Percentiles rank a stretch among this genome's conserved stretches.
These are phyloP conservation scores for Pythium phragmiticola DNA, from an alignment of 352 stramenopile genomes.

Conservation along the genomic window DNA sequence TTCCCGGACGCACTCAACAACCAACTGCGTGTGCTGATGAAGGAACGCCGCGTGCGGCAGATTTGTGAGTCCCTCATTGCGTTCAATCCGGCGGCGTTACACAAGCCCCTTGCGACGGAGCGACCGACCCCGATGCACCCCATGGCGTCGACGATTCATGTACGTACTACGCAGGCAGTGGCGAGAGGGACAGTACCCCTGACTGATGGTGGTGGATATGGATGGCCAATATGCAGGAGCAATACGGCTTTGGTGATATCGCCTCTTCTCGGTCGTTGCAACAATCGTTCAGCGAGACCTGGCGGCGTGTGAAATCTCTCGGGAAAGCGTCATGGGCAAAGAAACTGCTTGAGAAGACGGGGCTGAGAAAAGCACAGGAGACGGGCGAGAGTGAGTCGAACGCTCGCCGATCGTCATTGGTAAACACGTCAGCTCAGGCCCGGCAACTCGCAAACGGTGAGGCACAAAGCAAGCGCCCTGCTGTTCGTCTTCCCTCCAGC, in stretches of 20 bases:
- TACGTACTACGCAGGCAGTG: constrained; percentile 33
- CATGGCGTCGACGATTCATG: constrained; percentile 35
- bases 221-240: constrained; percentile 36
- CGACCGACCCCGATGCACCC: constrained; percentile 51
- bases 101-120: constrained; percentile 36
- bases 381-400: constrained; percentile 17
- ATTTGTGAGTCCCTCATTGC: constrained; percentile 47
- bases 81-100: constrained; percentile 38
- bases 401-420: constrained; percentile 20
- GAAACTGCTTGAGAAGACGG: constrained; percentile 55
- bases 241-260: constrained; percentile 79
- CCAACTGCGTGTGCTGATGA: constrained; percentile 51
- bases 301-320: constrained; percentile 56
- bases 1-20: constrained; percentile 52
- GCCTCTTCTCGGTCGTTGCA: constrained; percentile 45
- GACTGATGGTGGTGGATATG: background rate
- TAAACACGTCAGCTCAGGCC: constrained; percentile 42
- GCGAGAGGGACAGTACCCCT: background rate
- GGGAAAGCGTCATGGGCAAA: constrained; percentile 54
- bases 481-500: background rate
- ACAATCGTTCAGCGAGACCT: constrained; percentile 52
- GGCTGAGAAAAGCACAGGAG: constrained; percentile 23
- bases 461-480: background rate
- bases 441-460: constrained; percentile 33
- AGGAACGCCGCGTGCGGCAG: constrained; percentile 45